Conservation (phyloP, 805 yeast species). For the Candida ponderosae region DNA sequence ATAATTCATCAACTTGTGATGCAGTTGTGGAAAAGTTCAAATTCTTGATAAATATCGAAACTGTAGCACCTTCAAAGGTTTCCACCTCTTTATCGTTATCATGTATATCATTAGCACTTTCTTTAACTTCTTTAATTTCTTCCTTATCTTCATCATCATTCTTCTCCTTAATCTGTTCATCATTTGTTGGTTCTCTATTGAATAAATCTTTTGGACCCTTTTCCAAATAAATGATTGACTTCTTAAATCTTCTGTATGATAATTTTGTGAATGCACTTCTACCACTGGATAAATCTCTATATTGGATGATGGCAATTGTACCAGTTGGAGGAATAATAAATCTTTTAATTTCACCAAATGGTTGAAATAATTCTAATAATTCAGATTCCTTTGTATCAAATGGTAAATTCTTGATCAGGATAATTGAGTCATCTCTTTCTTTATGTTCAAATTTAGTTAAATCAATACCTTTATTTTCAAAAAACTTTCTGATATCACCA, state of each 20-base stretch:
- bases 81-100: constrained; percentile 28
- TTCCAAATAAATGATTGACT: constrained; percentile 81
- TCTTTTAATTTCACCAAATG: constrained; percentile 72
- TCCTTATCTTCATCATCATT: constrained; percentile 25
- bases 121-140: constrained; percentile 11
- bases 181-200: constrained; percentile 41
- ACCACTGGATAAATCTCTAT: constrained; percentile 73
- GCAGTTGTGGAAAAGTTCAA: constrained; percentile 77
- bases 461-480: constrained; percentile 82
- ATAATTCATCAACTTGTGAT: constrained; percentile 45
- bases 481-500: constrained; percentile 82
- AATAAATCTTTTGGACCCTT: constrained; percentile 88
- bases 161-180: constrained; percentile 16
- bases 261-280: constrained; percentile 84
- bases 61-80: constrained; percentile 60
- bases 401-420: constrained; percentile 86
- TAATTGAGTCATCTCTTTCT: constrained; percentile 73
- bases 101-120: constrained; percentile 21
- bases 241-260: constrained; percentile 82
- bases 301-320: constrained; percentile 90
- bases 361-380: constrained; percentile 70
- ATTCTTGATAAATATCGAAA: constrained; percentile 87
- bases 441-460: constrained; percentile 55
- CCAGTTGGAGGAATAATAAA: constrained; percentile 94
- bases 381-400: constrained; percentile 79